Conservation (phyloP, 257 asterid species). For the Penstemon barbatus region DNA sequence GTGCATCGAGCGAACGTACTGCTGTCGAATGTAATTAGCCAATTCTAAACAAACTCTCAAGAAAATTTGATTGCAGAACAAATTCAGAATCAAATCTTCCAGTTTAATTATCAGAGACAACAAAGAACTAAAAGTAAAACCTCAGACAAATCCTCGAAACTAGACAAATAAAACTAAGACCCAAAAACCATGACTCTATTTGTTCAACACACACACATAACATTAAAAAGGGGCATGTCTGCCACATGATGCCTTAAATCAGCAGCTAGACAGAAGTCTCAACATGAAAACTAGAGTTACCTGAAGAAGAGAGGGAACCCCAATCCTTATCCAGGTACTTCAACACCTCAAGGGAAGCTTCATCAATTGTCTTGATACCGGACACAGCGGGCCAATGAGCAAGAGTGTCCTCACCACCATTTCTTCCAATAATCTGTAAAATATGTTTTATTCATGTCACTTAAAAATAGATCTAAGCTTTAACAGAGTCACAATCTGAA, state of each 20-base stretch:
- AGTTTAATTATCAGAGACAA: conserved; percentile 12
- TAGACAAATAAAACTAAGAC: not conserved
- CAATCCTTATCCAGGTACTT: conserved; percentile 71
- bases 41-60: conserved; percentile 4
- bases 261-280: conserved; percentile 20
- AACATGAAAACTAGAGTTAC: conserved; percentile 38
- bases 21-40: not conserved
- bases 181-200: conserved; percentile 13
- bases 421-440: conserved; percentile 68
- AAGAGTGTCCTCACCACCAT: conserved; percentile 89
- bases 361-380: conserved; percentile 76
- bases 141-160: not conserved
- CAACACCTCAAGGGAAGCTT: conserved; percentile 79
- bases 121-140: not conserved
- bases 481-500: conserved; percentile 29
- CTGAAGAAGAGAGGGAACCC: conserved; percentile 81
- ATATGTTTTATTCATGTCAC: conserved; percentile 26
- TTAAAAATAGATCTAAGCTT: conserved; percentile 23
- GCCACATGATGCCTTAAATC: conserved; percentile 9
- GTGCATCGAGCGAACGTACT: not conserved
- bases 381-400: conserved; percentile 92
- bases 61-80: conserved; percentile 10
- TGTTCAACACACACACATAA: not conserved
- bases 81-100: not conserved
- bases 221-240: conserved; percentile 1